phyloP scores from a whole-genome alignment of 768 basidiomycete genomes.

The Paxillus rubicundulus region DNA sequence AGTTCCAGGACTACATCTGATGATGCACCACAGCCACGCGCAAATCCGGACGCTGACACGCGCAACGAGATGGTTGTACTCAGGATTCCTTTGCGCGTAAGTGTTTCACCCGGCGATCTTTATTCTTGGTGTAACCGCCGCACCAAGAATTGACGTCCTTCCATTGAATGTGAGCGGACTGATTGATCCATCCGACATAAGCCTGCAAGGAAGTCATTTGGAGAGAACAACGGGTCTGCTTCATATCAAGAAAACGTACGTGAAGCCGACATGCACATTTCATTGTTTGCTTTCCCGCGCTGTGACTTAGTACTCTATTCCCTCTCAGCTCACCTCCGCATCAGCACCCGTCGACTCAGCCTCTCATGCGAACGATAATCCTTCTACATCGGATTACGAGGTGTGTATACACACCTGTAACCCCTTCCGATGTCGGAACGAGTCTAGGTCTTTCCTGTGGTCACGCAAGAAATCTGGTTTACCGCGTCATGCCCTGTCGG shows the following conservation, averaged over 20 bases:
- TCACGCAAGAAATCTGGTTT: conserved; percentile 17
- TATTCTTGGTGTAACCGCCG: not conserved
- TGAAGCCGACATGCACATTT: not conserved
- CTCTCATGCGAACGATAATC: conserved; percentile 1
- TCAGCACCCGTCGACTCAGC: conserved; percentile 4
- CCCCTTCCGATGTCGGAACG: conserved; percentile 22
- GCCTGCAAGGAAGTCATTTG: conserved; percentile 6
- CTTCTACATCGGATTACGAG: conserved; percentile 14
- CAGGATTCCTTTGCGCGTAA: conserved; percentile 23
- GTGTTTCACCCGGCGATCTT: not conserved
- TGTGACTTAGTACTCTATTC: not conserved
- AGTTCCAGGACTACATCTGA: not conserved
- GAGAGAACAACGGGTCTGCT: not conserved
- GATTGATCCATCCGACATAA: not conserved
- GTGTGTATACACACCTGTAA: conserved; percentile 29
- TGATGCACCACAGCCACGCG: conserved; percentile 8
- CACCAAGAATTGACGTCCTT: not conserved
- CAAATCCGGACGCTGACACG: conserved; percentile 8
- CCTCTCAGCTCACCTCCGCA: not conserved
- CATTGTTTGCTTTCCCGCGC: not conserved
- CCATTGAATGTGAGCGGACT: not conserved
- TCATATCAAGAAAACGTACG: conserved; percentile 13
- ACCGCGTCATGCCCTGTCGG: conserved; percentile 26
- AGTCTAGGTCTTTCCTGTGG: conserved; percentile 27
- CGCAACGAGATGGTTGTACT: conserved; percentile 21